phyloP scores from a whole-genome alignment of 2,329 filamentous ascomycete genomes.

The Colletotrichum plurivorum region DNA sequence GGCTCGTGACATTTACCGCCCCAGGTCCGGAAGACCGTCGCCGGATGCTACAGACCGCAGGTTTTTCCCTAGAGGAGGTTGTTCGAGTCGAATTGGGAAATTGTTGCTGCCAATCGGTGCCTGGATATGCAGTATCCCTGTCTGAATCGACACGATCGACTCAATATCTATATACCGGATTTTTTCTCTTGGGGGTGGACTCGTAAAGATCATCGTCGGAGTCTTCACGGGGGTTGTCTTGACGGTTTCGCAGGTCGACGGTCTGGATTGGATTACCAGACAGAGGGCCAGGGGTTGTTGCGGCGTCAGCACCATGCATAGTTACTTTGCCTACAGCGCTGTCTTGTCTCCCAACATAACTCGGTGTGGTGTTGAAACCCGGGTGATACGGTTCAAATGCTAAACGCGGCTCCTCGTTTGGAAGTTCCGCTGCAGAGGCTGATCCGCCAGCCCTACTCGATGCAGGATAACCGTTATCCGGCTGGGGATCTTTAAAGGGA shows the following conservation, averaged over 20 bases:
- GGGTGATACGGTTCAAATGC: conserved; percentile 56
- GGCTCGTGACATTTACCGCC: too few species aligned
- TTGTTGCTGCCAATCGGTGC: too few species aligned
- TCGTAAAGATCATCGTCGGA: conserved; percentile 58
- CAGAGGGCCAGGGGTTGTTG: conserved; percentile 24
- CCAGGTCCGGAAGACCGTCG: too few species aligned
- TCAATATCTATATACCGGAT: conserved; percentile 45
- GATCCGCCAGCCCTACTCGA: conserved; percentile 43
- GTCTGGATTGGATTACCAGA: conserved; percentile 38
- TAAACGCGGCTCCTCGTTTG: conserved; percentile 53
- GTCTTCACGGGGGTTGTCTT: conserved; percentile 38
- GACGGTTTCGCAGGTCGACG: conserved; percentile 38
- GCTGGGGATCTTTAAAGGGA: conserved; percentile 46
- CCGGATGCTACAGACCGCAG: too few species aligned
- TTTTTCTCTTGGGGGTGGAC: conserved; percentile 53
- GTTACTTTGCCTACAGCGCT: conserved; percentile 57
- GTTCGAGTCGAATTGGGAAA: too few species aligned
- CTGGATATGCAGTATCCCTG: too few species aligned
- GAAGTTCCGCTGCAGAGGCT: conserved; percentile 22
- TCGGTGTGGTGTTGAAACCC: conserved; percentile 50
- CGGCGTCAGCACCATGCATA: conserved; percentile 55
- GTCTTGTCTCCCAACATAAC: conserved; percentile 56
- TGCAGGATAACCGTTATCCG: conserved; percentile 24
- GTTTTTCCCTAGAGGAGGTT: too few species aligned
- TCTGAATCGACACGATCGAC: neutral